phyloP scores from a whole-genome alignment of 2,329 filamentous ascomycete genomes.

The Hirsutella thompsonii region DNA sequence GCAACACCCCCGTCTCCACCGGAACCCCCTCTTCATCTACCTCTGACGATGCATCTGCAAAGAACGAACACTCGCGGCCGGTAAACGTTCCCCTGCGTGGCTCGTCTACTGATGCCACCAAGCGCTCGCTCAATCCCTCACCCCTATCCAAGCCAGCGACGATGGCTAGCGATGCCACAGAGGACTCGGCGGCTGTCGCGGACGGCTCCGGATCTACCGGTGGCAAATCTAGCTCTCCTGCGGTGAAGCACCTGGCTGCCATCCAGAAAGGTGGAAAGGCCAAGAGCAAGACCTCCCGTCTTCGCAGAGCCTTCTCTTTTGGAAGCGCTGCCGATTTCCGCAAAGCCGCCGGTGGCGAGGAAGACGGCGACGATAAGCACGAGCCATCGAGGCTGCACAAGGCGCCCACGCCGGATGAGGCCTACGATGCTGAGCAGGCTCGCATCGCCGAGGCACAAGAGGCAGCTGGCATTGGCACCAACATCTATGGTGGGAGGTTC shows the following conservation, averaged over 20 bases:
- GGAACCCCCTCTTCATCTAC: constrained; percentile 36
- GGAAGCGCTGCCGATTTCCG: constrained; percentile 86
- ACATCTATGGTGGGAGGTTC: constrained; percentile 80
- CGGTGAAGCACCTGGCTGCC: constrained; percentile 75
- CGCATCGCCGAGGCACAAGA: constrained; percentile 89
- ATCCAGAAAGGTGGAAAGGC: constrained; percentile 66
- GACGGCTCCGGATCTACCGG: constrained; percentile 20
- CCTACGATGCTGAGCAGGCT: constrained; percentile 76
- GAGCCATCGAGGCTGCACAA: constrained; percentile 49
- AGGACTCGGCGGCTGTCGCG: constrained; percentile 20
- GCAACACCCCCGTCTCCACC: constrained; percentile 39
- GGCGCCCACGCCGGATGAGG: constrained; percentile 46
- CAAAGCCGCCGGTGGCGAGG: constrained; percentile 55
- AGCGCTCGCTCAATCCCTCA: constrained; percentile 54
- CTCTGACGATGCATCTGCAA: constrained; percentile 32
- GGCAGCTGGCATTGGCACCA: constrained; percentile 79
- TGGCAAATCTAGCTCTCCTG: constrained; percentile 46
- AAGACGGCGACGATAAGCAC: constrained; percentile 20
- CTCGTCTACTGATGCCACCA: constrained; percentile 53
- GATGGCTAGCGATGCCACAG: constrained; percentile 41
- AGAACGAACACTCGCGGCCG: constrained; percentile 39
- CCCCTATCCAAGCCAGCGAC: constrained; percentile 60
- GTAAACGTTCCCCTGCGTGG: constrained; percentile 48
- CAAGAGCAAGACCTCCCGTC: constrained; percentile 74
- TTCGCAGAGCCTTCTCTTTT: constrained; percentile 90